Percentiles rank a stretch among this genome's conserved stretches.
Conservation (phyloP, 1,284 basidiomycete genomes). For the Pseudozyma flocculosa region DNA sequence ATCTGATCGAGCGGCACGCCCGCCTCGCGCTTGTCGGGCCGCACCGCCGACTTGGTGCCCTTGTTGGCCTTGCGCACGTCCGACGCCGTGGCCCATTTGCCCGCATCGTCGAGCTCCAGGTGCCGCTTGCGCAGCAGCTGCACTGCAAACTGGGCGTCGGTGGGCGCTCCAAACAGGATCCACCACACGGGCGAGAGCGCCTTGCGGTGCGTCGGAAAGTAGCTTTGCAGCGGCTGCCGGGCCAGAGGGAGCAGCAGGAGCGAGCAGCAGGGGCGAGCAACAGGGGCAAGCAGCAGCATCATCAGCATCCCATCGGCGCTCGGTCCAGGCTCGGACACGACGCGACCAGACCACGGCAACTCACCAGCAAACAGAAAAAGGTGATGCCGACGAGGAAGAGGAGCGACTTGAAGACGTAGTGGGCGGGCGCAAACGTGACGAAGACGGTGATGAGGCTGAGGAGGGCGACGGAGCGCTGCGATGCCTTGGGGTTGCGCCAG, state of each 20-base stretch:
- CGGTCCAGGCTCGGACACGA: too few relatives aligned
- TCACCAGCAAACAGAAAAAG: slow-evolving; percentile 46
- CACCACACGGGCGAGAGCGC: slow-evolving; percentile 56
- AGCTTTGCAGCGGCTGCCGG: slow-evolving; percentile 45
- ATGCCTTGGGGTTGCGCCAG: slow-evolving; percentile 53
- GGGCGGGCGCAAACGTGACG: slow-evolving; percentile 44
- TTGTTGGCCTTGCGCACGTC: slow-evolving; percentile 19
- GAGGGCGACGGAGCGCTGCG: slow-evolving; percentile 41
- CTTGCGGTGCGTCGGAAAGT: slow-evolving; percentile 56
- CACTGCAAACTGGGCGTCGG: slow-evolving; percentile 55
- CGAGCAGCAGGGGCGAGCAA: neutral
- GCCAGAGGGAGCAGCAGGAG: neutral
- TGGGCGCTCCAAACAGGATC: slow-evolving; percentile 54
- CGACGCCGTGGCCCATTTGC: slow-evolving; percentile 11
- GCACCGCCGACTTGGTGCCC: slow-evolving; percentile 12
- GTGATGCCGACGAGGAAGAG: slow-evolving; percentile 49
- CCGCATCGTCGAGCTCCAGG: slow-evolving; percentile 24
- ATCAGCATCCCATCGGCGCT: too few relatives aligned
- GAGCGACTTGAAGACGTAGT: slow-evolving; percentile 40
- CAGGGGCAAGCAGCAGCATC: too few relatives aligned
- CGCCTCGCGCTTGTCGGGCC: slow-evolving; percentile 28
- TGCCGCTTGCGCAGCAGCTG: slow-evolving; percentile 53
- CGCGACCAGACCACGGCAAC: neutral
- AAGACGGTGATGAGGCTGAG: slow-evolving; percentile 39
- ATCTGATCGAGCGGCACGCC: slow-evolving; percentile 31